A percentile compares a stretch with the other conserved stretches of the same genome.
phyloP scores from a whole-genome alignment of 2,329 filamentous ascomycete species.

The Verticillium klebahnii region DNA sequence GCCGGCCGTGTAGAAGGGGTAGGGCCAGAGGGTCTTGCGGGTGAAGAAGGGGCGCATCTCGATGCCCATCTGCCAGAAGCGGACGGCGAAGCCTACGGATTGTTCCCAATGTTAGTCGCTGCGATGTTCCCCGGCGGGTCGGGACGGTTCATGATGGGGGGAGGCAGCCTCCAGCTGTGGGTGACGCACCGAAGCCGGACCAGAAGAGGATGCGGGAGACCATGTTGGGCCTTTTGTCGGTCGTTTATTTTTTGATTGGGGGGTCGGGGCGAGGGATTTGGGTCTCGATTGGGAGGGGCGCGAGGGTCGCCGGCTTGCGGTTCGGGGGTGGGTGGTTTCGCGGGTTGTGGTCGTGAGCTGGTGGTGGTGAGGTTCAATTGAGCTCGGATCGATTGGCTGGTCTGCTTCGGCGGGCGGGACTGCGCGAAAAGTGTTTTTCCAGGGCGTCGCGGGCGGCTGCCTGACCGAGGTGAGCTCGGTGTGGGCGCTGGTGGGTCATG shows the following conservation, averaged over 20 bases:
- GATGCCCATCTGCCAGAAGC: conserved; percentile 95
- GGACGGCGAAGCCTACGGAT: conserved; percentile 74
- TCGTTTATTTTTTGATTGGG: not conserved
- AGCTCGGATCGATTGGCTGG: not conserved
- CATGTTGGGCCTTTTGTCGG: conserved; percentile 35
- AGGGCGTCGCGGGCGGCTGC: not conserved
- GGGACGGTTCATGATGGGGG: conserved; percentile 2
- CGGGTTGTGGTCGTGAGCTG: not conserved
- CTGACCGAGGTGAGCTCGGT: not conserved
- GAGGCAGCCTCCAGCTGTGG: conserved; percentile 2
- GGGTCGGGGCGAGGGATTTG: not conserved
- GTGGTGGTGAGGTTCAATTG: not conserved
- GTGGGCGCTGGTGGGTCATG: not conserved
- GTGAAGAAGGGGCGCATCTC: conserved; percentile 96
- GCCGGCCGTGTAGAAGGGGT: conserved; percentile 80
- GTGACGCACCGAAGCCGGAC: conserved; percentile 79
- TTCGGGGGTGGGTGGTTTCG: not conserved
- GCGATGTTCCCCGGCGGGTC: not conserved
- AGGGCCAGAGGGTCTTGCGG: conserved; percentile 79
- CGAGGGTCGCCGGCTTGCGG: not conserved
- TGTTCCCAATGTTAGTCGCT: not conserved
- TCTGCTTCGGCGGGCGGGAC: not conserved
- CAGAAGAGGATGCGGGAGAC: conserved; percentile 71
- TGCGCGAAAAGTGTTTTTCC: conserved; percentile 3
- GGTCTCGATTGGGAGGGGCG: not conserved